Evolutionary conservation across 805 yeast species (phyloP), one percentile per base, ranked within the genome.

Genomic region (Metschnikowia noctiluminum): DNA sequence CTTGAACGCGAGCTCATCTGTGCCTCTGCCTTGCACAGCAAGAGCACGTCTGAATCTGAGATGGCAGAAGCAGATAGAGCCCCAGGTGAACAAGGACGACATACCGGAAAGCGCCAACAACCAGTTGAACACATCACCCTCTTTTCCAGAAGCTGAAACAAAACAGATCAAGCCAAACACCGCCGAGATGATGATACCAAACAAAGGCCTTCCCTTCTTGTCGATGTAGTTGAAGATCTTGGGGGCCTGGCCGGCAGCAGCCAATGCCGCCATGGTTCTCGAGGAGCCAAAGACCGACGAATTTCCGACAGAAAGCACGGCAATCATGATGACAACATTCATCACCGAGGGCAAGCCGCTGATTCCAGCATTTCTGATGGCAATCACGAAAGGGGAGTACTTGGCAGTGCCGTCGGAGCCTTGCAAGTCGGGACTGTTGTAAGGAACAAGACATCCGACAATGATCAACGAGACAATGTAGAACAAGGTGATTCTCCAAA

Each of bases 231-330:
- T 69, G 48, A 78, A 70, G 32, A 74, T 41, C 52, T 68, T 69
- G 32, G 91, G 91, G 42, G 82, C 86, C 59, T 80, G 77, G 9
- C 88, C 87, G 65, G 84, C 87, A 50, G 81, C 82, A 14, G 89
- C 84, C 58, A 86, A 69, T 21, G 88, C 78, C 45, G 81, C 82
- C 46, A 86, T 61, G 9, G 89, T 75, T 74, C 92, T 78, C 43
- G 90, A 84, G 52, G 84, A 78, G n/a, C 85, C 87, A 62, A 77
- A 86, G 38, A 85, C 80, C 1, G 90, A 80, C 26, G 89, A 81
- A 71, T 85, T 86, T 56, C 89, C 90, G 45, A 85, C 91, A 7
- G 90, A 85, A 47, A 84, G 66, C 28, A 86, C 89, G 3, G 91
- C 83, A 49, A 85, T 65, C 69, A 86, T 71, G 56, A 86, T 84